A percentile compares a stretch with the other conserved stretches of the same genome.
Conservation (phyloP, 306 rosid genomes). For the Abrus pulchellus region DNA sequence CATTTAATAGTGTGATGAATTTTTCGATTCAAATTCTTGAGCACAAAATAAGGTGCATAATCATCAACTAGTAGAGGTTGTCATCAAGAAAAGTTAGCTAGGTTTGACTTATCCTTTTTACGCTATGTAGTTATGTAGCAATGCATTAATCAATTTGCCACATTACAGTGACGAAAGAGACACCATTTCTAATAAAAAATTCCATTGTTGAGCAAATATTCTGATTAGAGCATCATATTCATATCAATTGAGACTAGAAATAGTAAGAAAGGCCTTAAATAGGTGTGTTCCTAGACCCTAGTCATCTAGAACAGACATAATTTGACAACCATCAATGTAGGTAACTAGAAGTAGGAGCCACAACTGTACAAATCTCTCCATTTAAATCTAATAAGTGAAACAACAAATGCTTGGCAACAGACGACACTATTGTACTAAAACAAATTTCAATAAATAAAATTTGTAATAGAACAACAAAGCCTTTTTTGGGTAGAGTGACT, state of each 20-base stretch:
- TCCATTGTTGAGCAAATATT: constrained; percentile 42
- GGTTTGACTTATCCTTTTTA: constrained; percentile 57
- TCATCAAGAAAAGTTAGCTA: constrained; percentile 47
- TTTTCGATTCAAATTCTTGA: constrained; percentile 40
- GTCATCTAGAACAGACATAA: constrained; percentile 16
- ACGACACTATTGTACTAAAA: neutral
- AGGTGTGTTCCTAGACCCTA: constrained; percentile 28
- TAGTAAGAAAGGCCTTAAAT: constrained; percentile 18
- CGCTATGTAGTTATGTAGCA: constrained; percentile 41
- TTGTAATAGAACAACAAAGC: neutral
- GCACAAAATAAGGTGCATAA: constrained; percentile 56
- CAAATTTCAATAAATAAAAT: neutral
- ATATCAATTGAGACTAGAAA: constrained; percentile 16
- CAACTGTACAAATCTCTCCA: neutral
- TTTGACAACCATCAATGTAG: constrained; percentile 33
- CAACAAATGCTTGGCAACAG: neutral
- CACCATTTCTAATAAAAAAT: neutral
- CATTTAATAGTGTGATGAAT: constrained; percentile 40
- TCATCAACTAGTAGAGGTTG: constrained; percentile 57
- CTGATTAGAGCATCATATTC: neutral
- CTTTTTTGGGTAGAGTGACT: no score
- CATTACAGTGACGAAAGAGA: constrained; percentile 40
- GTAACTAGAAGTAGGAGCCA: constrained; percentile 31
- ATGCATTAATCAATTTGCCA: constrained; percentile 46
- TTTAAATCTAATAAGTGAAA: neutral